These are phyloP conservation scores for Rhodotorula sp. DNA, from an alignment of 1,284 basidiomycete species.

Conservation along the genomic window DNA sequence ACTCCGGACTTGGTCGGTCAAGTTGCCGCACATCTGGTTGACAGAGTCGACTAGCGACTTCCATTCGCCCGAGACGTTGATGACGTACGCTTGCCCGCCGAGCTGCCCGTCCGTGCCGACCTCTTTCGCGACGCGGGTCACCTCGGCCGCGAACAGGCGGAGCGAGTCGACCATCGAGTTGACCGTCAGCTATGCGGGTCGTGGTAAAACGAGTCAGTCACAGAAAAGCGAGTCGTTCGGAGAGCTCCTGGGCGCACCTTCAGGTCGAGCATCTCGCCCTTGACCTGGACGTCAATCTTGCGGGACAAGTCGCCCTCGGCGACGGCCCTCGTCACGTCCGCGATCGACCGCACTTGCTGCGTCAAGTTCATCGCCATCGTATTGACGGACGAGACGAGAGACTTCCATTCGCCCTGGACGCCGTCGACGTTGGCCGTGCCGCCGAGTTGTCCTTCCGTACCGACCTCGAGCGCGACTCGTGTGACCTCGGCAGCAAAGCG, in stretches of 20 bases:
- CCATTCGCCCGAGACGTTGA: slow-evolving; percentile 53
- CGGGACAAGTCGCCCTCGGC: slow-evolving; percentile 91
- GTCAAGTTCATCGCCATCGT: slow-evolving; percentile 64
- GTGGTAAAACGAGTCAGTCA: not conserved
- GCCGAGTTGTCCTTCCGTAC: slow-evolving; percentile 51
- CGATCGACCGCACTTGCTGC: slow-evolving; percentile 38
- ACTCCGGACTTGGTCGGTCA: slow-evolving; percentile 52
- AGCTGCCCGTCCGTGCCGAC: slow-evolving; percentile 51
- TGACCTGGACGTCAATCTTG: slow-evolving; percentile 94
- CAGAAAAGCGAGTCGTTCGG: not conserved
- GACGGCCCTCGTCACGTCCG: slow-evolving; percentile 61
- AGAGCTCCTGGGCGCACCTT: slow-evolving; percentile 61
- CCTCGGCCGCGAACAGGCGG: slow-evolving; percentile 90
- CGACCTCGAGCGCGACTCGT: slow-evolving; percentile 65
- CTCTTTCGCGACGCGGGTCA: slow-evolving; percentile 88
- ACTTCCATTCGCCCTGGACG: slow-evolving; percentile 53
- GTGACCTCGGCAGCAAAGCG: slow-evolving; percentile 93
- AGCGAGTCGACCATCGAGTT: slow-evolving; percentile 86
- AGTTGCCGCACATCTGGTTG: slow-evolving; percentile 53
- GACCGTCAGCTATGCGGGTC: slow-evolving; percentile 29
- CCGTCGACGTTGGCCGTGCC: slow-evolving; percentile 54
- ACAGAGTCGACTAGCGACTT: slow-evolving; percentile 52
- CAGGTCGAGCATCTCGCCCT: slow-evolving; percentile 92
- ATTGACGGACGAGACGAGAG: slow-evolving; percentile 47
- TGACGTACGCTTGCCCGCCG: slow-evolving; percentile 45